phyloP scores from a whole-genome alignment of 371 early-diverging fungal species.

The Capillidium rhysosporum region DNA sequence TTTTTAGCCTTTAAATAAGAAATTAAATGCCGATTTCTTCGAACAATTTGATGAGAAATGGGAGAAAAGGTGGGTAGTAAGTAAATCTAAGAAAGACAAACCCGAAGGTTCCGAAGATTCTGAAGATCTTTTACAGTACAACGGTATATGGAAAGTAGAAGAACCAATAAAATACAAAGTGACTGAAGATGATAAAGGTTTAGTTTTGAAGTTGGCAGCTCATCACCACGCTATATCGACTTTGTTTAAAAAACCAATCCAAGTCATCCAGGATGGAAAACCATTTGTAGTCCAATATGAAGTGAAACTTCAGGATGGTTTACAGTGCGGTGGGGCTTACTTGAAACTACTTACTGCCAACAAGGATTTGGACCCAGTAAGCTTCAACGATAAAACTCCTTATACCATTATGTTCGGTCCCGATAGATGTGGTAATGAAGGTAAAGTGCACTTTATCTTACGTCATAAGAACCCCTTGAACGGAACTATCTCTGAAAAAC shows the following conservation, averaged over 20 bases:
- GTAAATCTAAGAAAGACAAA: constrained; percentile 33
- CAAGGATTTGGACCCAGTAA: constrained; percentile 21
- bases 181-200: constrained; percentile 38
- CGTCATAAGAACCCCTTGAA: constrained; percentile 78
- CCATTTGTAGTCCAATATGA: constrained; percentile 82
- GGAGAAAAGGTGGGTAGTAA: constrained; percentile 39
- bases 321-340: constrained; percentile 96
- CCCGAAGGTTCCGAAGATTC: constrained; percentile 23
- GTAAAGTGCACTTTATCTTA: constrained; percentile 94
- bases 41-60: constrained; percentile 47
- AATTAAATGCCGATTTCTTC: constrained; percentile 31
- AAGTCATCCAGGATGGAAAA: constrained; percentile 20
- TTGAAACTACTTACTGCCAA: constrained; percentile 50
- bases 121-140: constrained; percentile 27
- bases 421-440: constrained; percentile 83
- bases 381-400: constrained; percentile 23
- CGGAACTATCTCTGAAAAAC: constrained; percentile 44
- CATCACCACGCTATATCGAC: constrained; percentile 62
- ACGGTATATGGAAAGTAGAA: constrained; percentile 59
- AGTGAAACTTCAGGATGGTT: constrained; percentile 83
- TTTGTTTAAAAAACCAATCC: constrained; percentile 33
- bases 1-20: constrained; percentile 10
- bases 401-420: constrained; percentile 88
- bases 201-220: constrained; percentile 53
- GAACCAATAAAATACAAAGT: constrained; percentile 26